A percentile compares a stretch with the other conserved stretches of the same genome.
These are phyloP conservation scores for Lodderomyces oxycetoniae DNA, from an alignment of 1,139 yeast species.

Conservation along the genomic window DNA sequence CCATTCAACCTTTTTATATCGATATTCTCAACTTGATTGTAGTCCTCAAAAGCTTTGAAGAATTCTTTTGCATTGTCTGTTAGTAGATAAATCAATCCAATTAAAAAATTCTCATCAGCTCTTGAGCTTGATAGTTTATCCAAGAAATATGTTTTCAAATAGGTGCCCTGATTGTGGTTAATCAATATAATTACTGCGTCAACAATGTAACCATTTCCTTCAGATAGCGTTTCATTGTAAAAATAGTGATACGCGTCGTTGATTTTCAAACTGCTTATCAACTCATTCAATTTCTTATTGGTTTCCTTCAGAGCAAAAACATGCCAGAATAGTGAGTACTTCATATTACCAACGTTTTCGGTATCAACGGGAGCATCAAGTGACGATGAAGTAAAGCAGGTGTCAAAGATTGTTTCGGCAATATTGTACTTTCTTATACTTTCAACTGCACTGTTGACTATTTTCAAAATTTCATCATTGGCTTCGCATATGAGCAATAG, in stretches of 20 bases:
- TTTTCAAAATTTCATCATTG: conserved; percentile 23
- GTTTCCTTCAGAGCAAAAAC: conserved; percentile 17
- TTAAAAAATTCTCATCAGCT: conserved; percentile 23
- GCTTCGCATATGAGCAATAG: conserved; percentile 31
- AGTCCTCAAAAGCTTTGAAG: conserved; percentile 20
- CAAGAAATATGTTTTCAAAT: conserved; percentile 22
- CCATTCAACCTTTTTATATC: conserved; percentile 3
- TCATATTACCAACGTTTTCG: conserved; percentile 15
- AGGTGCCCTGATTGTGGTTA: conserved; percentile 24
- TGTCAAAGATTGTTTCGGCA: conserved; percentile 25
- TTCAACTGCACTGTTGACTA: conserved; percentile 25
- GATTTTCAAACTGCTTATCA: conserved; percentile 19
- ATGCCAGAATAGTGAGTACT: conserved; percentile 28
- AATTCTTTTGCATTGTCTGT: conserved; percentile 26
- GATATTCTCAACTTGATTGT: conserved; percentile 15
- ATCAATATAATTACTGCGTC: conserved; percentile 32
- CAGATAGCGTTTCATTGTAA: conserved; percentile 12
- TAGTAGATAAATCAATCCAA: conserved; percentile 32
- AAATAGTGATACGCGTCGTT: conserved; percentile 29
- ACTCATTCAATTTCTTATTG: conserved; percentile 16
- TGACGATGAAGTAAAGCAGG: conserved; percentile 18
- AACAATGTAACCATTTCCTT: conserved; percentile 21
- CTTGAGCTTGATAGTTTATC: conserved; percentile 17
- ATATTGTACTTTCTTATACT: conserved; percentile 24
- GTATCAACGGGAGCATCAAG: conserved; percentile 13